Evolutionary conservation across 345 rosid genomes (phyloP).

Genomic region (Ailanthus altissimus): DNA sequence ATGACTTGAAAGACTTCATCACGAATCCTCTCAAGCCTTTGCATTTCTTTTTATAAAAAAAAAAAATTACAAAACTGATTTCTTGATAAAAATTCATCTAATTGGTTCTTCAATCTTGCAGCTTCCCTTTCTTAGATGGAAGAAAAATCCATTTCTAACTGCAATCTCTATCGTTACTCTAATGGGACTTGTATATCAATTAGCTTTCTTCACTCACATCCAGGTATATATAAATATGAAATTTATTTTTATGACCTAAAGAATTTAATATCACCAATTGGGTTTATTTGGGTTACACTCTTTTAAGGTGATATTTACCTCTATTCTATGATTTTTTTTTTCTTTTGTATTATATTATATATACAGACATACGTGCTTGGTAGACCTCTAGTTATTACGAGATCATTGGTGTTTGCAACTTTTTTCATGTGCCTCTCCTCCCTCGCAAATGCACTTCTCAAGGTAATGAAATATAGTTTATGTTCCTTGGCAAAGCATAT

Average conservation of each 20-base stretch:
- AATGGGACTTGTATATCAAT: slow-evolving; percentile 35
- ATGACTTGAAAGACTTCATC: no score
- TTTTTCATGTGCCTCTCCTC: slow-evolving; percentile 42
- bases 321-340: background rate
- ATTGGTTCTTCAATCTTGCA: background rate
- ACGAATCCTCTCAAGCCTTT: no score
- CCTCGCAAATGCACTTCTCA: slow-evolving; percentile 33
- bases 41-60: no score
- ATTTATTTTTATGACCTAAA: no score
- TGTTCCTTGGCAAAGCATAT: no score
- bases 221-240: slow-evolving; percentile 17
- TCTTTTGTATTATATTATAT: background rate
- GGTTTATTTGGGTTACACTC: no score
- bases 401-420: slow-evolving; percentile 33
- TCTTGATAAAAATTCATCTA: background rate
- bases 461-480: no score
- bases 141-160: slow-evolving; percentile 35
- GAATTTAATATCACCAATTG: no score
- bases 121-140: slow-evolving; percentile 49
- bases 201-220: slow-evolving; percentile 35
- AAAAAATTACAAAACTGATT: background rate
- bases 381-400: slow-evolving; percentile 29
- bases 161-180: slow-evolving; percentile 35
- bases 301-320: no score
- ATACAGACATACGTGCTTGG: slow-evolving; percentile 40